Percentiles rank a stretch among this genome's conserved stretches.
Conservation (phyloP, 2,329 filamentous ascomycete genomes). For the Teratosphaeria gauchensis region DNA sequence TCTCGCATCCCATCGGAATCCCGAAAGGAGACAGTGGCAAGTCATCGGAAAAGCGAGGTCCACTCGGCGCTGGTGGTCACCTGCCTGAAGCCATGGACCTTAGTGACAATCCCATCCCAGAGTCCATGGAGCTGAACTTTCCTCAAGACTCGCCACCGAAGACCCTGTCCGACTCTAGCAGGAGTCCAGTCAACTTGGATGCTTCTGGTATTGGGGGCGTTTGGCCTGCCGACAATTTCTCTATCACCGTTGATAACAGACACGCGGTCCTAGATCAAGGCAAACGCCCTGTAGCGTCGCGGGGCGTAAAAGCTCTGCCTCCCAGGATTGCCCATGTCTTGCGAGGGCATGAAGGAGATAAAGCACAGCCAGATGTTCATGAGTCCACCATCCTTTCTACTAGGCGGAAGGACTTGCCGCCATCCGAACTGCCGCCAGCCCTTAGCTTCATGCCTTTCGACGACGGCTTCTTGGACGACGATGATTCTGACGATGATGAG, state of each 20-base stretch:
- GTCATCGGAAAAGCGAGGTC: conserved; percentile 23
- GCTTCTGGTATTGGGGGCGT: conserved; percentile 50
- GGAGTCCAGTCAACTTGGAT: conserved; percentile 29
- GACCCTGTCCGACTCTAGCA: not conserved
- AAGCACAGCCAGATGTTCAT: conserved; percentile 37
- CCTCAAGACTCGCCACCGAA: conserved; percentile 23
- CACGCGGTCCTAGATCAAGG: conserved; percentile 14
- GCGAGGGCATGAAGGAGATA: conserved; percentile 6
- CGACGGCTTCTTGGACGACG: conserved; percentile 26
- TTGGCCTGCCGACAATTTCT: conserved; percentile 47
- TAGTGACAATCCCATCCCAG: conserved; percentile 27
- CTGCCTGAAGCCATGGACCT: conserved; percentile 28
- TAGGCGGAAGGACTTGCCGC: conserved; percentile 53
- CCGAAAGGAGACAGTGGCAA: not conserved
- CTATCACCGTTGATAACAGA: conserved; percentile 39
- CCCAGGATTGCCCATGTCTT: conserved; percentile 27
- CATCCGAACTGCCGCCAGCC: conserved; percentile 35
- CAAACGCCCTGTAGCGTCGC: conserved; percentile 1
- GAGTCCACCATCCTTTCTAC: conserved; percentile 56
- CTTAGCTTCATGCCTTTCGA: conserved; percentile 33
- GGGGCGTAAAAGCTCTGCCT: conserved; percentile 16
- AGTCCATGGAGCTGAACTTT: conserved; percentile 28
- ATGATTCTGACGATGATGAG: conserved; percentile 28
- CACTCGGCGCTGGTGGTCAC: conserved; percentile 15
- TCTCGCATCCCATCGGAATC: conserved; percentile 11